Base-by-base conservation (phyloP, 768 basidiomycete genomes). In the Termitomyces sp. region DNA sequence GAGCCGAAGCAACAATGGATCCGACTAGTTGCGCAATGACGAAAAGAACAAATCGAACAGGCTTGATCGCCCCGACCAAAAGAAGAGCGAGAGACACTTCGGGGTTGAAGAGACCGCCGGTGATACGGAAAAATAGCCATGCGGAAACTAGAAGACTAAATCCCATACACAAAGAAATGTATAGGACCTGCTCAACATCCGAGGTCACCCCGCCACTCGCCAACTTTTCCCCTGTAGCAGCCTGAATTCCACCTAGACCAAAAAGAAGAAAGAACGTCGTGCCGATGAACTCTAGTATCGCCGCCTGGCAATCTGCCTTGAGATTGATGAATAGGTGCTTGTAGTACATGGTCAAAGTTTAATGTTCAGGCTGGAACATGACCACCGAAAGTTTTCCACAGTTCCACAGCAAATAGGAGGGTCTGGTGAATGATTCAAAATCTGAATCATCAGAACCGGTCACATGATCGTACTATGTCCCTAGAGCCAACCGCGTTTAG, bases 41-140 rank as follows among this genome's bases (percentile, higher is more conserved):
- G 67, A 83, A 88, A 39, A 90, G 71, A 28, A 84, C 74, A 60
- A 84, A 86, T 9, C 87, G 79, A 44, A 83, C 73, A 2, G 85
- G 85, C 1, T 75, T 72, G 40, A 90, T 77, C 22, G 77, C 76
- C 1, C 86, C 86, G 13, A 82, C 74, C 45, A 90, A 75, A 56
- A 85, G 76, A 39, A 89, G 80, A 8, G 87, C 81, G 44, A 86
- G 73, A 16, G 82, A 83, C 61, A 90, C 77, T 61, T 86, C 77
- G 0, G 86, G 87, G 63, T 89, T 90, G 73, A 88, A 89, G 24
- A 88, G 72, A 7, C 85, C 86, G 11, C 87, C 87, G 0, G 85
- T 87, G 12, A 73, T 70, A 28, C 87, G 79, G 68, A 81, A 89
- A 72, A 89, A 90, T 12, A 88, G 66, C 87, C 88, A 90, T 8